Conservation (phyloP, 345 rosid species). For the Boechera retrofracta region DNA sequence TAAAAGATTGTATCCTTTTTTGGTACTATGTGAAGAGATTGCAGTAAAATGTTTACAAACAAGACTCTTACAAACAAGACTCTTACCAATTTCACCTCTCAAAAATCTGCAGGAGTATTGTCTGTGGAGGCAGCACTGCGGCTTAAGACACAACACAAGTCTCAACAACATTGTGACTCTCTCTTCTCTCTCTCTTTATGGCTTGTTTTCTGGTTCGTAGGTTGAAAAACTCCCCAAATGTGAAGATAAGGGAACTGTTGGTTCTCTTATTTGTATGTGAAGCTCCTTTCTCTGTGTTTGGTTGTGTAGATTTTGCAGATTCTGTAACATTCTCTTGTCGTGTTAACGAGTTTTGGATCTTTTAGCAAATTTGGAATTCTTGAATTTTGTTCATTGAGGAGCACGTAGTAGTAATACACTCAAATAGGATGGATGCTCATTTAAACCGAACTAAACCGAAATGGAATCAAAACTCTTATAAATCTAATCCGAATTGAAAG, state of each 20-base stretch:
- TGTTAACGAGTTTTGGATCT: conserved; percentile 34
- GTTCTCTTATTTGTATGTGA: conserved; percentile 44
- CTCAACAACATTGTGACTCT: conserved; percentile 7
- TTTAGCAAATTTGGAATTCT: conserved; percentile 20
- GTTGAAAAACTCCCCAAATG: conserved; percentile 12
- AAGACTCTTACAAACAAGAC: conserved; percentile 9
- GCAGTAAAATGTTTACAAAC: not conserved
- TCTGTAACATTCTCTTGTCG: conserved; percentile 11
- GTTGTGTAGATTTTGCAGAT: conserved; percentile 24
- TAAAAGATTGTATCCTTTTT: conserved; percentile 7
- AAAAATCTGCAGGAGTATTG: conserved; percentile 57
- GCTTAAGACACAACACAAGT: conserved; percentile 46
- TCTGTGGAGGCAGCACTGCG: conserved; percentile 76
- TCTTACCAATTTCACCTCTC: conserved; percentile 1
- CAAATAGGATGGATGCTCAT: too few species aligned
- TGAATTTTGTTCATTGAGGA: not conserved
- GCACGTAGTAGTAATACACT: too few species aligned
- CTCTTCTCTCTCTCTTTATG: not conserved
- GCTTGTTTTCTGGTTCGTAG: conserved; percentile 20
- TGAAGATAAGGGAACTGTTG: conserved; percentile 37
- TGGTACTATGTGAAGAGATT: not conserved
- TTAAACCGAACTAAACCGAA: not conserved
- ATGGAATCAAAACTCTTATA: not conserved
- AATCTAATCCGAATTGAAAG: too few species aligned
- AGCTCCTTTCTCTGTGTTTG: conserved; percentile 12